These are phyloP conservation scores for Fusarium robinianum DNA, from an alignment of 2,329 filamentous ascomycete species.

Conservation along the genomic window DNA sequence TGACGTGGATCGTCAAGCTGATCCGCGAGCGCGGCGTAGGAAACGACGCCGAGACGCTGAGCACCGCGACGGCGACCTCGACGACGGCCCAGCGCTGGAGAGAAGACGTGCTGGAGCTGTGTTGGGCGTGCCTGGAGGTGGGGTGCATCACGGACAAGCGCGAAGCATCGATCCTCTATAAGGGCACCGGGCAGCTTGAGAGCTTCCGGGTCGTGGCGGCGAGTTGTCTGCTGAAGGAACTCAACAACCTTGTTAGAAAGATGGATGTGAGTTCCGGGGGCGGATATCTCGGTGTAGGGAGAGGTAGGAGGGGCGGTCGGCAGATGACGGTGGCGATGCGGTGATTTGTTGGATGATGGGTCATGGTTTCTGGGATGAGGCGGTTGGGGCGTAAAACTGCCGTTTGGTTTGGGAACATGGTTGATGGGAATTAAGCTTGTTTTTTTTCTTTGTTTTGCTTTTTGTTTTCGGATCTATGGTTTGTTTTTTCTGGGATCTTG, in stretches of 20 bases:
- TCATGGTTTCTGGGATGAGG: too few species aligned
- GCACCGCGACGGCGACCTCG: constrained; percentile 9
- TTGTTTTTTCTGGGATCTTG: too few species aligned
- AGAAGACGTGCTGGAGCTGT: constrained; percentile 40
- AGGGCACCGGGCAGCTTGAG: constrained; percentile 31
- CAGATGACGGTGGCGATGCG: constrained; percentile 25
- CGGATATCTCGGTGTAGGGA: constrained; percentile 34
- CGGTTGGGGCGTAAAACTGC: not conserved
- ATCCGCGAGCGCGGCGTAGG: constrained; percentile 32
- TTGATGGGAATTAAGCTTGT: too few species aligned
- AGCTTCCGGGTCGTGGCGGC: constrained; percentile 48
- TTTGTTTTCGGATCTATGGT: too few species aligned
- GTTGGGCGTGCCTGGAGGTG: constrained; percentile 43
- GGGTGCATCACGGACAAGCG: constrained; percentile 25
- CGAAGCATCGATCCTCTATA: constrained; percentile 5
- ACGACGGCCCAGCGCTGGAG: constrained; percentile 13
- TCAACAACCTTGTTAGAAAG: constrained; percentile 23
- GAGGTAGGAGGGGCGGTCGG: constrained; percentile 13
- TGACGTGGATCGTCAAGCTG: constrained; percentile 46
- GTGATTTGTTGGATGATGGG: constrained; percentile 14
- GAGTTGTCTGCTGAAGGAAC: constrained; percentile 39
- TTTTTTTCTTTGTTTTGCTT: too few species aligned
- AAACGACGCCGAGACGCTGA: constrained; percentile 15
- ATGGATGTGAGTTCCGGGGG: constrained; percentile 22
- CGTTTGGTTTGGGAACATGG: too few species aligned